A percentile compares a stretch with the other conserved stretches of the same genome.
Conservation (phyloP, 129 eudicot species). For the Saussurea involucrata region DNA sequence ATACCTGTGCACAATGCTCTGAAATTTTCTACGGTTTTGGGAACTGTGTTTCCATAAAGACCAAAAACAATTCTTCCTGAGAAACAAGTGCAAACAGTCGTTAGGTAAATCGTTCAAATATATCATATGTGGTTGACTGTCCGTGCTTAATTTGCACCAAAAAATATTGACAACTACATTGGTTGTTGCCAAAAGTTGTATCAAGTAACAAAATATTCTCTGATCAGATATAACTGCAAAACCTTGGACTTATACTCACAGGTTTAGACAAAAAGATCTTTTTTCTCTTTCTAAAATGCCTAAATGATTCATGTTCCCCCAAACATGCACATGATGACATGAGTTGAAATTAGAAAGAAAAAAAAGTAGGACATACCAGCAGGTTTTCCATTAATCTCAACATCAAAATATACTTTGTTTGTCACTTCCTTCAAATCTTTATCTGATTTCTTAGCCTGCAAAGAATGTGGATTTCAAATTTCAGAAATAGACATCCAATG, state of each 20-base stretch:
- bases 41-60: constrained; percentile 91
- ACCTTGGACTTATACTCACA: neutral
- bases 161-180: too few species aligned
- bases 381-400: constrained; percentile 83
- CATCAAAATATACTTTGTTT: constrained; percentile 64
- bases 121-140: neutral
- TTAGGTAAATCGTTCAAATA: neutral
- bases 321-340: neutral
- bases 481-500: neutral
- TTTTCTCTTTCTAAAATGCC: neutral
- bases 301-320: neutral
- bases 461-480: neutral
- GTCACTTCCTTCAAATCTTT: constrained; percentile 75
- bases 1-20: constrained; percentile 95
- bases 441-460: constrained; percentile 77
- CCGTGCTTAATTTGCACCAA: too few species aligned
- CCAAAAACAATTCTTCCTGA: constrained; percentile 93
- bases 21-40: constrained; percentile 94
- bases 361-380: constrained; percentile 53
- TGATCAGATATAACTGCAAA: neutral
- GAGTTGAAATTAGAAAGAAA: neutral
- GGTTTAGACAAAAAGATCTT: neutral
- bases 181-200: neutral
- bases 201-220: neutral
- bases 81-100: constrained; percentile 16